A percentile compares a stretch with the other conserved stretches of the same genome.
These are phyloP conservation scores for Paxillus involutus DNA, from an alignment of 768 basidiomycete genomes.

Conservation along the genomic window DNA sequence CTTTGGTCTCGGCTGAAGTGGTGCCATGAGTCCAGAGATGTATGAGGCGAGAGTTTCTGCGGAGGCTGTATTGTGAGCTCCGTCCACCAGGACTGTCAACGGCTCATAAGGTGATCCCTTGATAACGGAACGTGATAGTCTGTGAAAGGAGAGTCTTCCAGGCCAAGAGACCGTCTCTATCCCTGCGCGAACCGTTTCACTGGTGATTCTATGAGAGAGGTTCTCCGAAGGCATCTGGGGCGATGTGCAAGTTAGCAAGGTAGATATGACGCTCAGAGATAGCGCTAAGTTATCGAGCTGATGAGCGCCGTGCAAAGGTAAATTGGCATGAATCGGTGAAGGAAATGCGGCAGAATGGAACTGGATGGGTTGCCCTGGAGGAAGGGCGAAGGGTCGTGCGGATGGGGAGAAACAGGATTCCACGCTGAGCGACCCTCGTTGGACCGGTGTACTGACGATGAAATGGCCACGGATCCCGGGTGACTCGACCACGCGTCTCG, in stretches of 20 bases:
- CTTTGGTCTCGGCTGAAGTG: constrained; percentile 15
- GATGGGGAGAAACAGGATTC: constrained; percentile 34
- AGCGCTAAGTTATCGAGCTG: constrained; percentile 84
- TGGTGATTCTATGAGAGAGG: constrained; percentile 39
- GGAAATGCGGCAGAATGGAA: constrained; percentile 45
- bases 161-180: constrained; percentile 68
- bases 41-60: constrained; percentile 67
- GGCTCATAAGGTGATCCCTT: constrained; percentile 11
- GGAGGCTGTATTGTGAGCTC: constrained; percentile 90
- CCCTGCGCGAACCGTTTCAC: constrained; percentile 52
- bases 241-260: constrained; percentile 45
- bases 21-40: constrained; percentile 36
- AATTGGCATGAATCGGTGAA: constrained; percentile 42
- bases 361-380: constrained; percentile 43
- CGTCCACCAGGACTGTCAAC: constrained; percentile 73
- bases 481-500: constrained; percentile 40
- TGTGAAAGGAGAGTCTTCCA: constrained; percentile 78
- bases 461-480: constrained; percentile 41
- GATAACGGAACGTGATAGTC: constrained; percentile 21
- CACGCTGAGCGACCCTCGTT: constrained; percentile 32
- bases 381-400: constrained; percentile 27
- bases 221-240: constrained; percentile 19
- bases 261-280: constrained; percentile 61
- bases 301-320: constrained; percentile 79
- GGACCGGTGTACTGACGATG: constrained; percentile 35